phyloP scores from a whole-genome alignment of 441 rosid species.

The Cnidoscolus chayamansa region DNA sequence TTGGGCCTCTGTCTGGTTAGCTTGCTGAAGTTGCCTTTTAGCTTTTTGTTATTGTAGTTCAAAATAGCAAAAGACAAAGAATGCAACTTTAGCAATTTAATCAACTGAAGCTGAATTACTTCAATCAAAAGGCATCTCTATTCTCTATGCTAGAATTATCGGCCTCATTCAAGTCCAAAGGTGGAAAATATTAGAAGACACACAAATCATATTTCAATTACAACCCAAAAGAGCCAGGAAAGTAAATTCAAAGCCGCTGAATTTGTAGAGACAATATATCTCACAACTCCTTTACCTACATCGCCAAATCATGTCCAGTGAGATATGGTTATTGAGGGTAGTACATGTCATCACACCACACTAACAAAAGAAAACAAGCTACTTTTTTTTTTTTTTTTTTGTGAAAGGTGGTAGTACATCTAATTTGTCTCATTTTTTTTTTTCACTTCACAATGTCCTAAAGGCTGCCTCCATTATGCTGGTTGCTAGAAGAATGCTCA shows the following conservation, averaged over 20 bases:
- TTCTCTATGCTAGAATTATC: background rate
- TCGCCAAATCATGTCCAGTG: background rate
- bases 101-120: background rate
- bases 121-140: background rate
- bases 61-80: too few species aligned
- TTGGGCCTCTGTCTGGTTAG: background rate
- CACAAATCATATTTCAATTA: background rate
- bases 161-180: slow-evolving; percentile 1
- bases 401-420: slow-evolving; percentile 23
- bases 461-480: slow-evolving; percentile 33
- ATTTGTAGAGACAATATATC: background rate
- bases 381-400: slow-evolving; percentile 9
- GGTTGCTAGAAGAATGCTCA: slow-evolving; percentile 23
- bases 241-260: slow-evolving; percentile 7
- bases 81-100: background rate
- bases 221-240: slow-evolving; percentile 1
- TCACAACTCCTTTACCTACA: background rate
- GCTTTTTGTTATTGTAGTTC: background rate
- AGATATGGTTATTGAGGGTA: background rate
- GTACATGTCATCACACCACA: background rate
- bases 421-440: slow-evolving; percentile 21
- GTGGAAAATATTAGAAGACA: background rate
- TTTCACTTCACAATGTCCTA: slow-evolving; percentile 18
- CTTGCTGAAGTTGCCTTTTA: background rate
- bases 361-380: slow-evolving; percentile 20